These are phyloP conservation scores for Conringia planisiliqua DNA, from an alignment of 345 rosid genomes.

Conservation along the genomic window DNA sequence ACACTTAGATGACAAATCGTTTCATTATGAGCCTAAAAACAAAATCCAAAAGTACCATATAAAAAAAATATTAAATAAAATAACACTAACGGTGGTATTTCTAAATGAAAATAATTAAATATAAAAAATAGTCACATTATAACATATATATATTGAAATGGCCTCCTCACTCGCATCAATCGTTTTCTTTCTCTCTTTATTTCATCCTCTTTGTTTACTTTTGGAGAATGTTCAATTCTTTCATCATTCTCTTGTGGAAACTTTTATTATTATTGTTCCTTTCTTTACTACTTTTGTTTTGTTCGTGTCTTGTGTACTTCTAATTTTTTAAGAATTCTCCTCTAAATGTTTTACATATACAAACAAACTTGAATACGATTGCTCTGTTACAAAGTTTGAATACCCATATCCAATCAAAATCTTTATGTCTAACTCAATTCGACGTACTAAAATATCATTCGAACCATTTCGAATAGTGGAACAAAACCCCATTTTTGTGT, in stretches of 20 bases:
- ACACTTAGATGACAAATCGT: conserved; percentile 4
- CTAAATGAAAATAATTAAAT: background rate
- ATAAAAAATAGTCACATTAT: background rate
- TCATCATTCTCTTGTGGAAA: conserved; percentile 64
- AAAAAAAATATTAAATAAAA: conserved; percentile 7
- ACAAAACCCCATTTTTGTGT: no score
- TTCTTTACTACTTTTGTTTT: conserved; percentile 8
- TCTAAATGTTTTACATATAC: background rate
- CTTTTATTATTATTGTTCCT: conserved; percentile 24
- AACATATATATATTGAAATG: background rate
- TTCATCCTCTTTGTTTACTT: conserved; percentile 34
- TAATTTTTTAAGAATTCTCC: background rate
- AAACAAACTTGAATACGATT: background rate
- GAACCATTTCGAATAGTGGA: background rate
- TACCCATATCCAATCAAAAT: background rate
- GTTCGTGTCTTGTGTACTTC: background rate
- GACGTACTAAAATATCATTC: background rate
- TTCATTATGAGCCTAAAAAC: background rate
- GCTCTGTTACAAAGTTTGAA: background rate
- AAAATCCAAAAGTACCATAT: background rate
- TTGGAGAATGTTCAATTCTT: conserved; percentile 53
- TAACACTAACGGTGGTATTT: conserved; percentile 19
- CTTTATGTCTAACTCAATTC: background rate
- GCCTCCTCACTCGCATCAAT: conserved; percentile 32
- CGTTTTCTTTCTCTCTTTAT: conserved; percentile 36